Evolutionary conservation across 106 monocot genomes (phyloP), one percentile per base, ranked within the genome.

Genomic region (Allium sativum): DNA sequence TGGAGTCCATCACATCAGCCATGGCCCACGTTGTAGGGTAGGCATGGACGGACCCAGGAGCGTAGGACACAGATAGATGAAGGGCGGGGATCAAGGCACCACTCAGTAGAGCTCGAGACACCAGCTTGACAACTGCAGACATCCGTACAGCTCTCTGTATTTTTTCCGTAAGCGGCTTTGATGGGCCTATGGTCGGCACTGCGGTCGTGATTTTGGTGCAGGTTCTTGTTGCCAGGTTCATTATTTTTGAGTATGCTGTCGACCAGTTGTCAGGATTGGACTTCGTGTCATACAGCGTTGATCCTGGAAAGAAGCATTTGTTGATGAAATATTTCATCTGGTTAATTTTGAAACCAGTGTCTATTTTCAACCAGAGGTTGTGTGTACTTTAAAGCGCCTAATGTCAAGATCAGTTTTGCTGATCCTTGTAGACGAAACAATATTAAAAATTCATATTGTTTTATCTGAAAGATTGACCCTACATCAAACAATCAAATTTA

Each of bases 61-160:
- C 42, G 31, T 53, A 16, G 15, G 56, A 40, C 16, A 64, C 31
- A 12, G 55, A 42, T 41, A 82, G 62, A 66, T 82, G 82, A 42
- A 40, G 56, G 7, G 12, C 9, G 21, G 82, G 78, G 52, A 48
- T 17, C 45, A 82, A 62, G 12, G 78, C 74, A 3, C 82, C 82
- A 12, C 70, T 53, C 12, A 82, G 74, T 14, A 82, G 74, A 19
- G 82, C 78, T 13, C 74, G 53, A 10, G 58, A 53, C 40, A 74
- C 64, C n/a, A 82, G 59, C 68, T 82, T 82, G 17, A 82, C 68
- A 3, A 64, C 68, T 2, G 82, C 82, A 8, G 78, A 82, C 48
- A 74, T 82, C 55, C 82, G 59, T 4, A 78, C 74, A 0, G 74
- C 82, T 57, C 74, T 54, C 44, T 75, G 69, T 17, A 75, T 55